A percentile compares a stretch with the other conserved stretches of the same genome.
Conservation (phyloP, 352 stramenopile species). For the Phytophthora gonapodyides region DNA sequence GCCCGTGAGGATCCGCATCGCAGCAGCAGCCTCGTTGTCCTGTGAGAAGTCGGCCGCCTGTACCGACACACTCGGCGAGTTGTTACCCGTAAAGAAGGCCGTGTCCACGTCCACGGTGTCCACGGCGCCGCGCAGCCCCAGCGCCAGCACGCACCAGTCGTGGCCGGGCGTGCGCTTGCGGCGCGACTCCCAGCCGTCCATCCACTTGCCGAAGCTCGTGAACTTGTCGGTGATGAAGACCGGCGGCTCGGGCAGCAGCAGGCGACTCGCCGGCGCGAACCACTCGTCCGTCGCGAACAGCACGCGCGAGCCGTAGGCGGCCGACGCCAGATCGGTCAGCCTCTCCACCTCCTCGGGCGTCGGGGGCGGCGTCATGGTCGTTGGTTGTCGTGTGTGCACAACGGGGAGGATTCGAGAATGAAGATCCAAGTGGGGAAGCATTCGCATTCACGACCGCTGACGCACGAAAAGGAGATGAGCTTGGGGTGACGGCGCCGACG, state of each 20-base stretch:
- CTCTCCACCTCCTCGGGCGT: conserved; percentile 26
- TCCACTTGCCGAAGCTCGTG: conserved; percentile 94
- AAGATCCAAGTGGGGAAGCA: not conserved
- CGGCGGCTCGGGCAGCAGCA: conserved; percentile 75
- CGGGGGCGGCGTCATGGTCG: conserved; percentile 2
- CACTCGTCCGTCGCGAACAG: conserved; percentile 94
- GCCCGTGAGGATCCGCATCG: conserved; percentile 48
- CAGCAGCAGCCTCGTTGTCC: conserved; percentile 21
- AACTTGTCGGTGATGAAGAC: conserved; percentile 93
- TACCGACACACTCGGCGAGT: conserved; percentile 82
- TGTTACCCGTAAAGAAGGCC: conserved; percentile 95
- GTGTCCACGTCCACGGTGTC: conserved; percentile 90
- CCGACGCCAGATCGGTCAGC: conserved; percentile 71
- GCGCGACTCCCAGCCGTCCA: conserved; percentile 96
- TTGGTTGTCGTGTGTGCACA: not conserved
- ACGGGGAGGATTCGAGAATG: conserved; percentile 23
- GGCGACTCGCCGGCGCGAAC: conserved; percentile 90
- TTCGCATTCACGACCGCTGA: conserved; percentile 23
- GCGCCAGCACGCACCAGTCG: conserved; percentile 93
- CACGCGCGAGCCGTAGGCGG: conserved; percentile 60
- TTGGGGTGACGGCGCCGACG: no score
- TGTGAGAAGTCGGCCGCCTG: conserved; percentile 73
- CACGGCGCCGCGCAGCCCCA: conserved; percentile 77
- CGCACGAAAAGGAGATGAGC: conserved; percentile 26
- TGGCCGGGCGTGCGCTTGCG: conserved; percentile 85